These are phyloP conservation scores for Sugiyamaella marilandica DNA, from an alignment of 805 yeast species.

Conservation along the genomic window DNA sequence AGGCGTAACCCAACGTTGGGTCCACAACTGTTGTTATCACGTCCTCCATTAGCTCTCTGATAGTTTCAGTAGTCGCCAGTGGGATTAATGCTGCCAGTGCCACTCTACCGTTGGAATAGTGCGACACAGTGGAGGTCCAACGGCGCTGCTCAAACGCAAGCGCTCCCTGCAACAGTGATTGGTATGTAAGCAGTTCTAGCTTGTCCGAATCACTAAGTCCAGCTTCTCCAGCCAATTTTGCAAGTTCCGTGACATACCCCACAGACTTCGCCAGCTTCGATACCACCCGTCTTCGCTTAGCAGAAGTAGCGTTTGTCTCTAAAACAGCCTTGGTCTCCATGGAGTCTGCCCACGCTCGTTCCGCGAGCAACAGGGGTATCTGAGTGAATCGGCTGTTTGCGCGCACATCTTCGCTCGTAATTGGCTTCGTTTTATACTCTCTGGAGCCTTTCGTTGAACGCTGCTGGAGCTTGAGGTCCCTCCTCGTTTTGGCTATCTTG, in stretches of 20 bases:
- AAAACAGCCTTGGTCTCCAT: conserved; percentile 54
- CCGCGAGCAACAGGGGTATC: conserved; percentile 62
- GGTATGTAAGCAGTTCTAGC: conserved; percentile 25
- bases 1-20: conserved; percentile 56
- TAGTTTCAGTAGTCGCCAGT: conserved; percentile 17
- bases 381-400: conserved; percentile 50
- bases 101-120: conserved; percentile 58
- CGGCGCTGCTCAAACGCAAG: conserved; percentile 47
- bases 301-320: conserved; percentile 48
- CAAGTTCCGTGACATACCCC: conserved; percentile 40
- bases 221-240: conserved; percentile 12
- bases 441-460: conserved; percentile 62
- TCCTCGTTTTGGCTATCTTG: conserved; percentile 59
- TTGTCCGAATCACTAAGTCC: conserved; percentile 19
- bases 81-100: conserved; percentile 50
- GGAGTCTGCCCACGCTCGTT: conserved; percentile 69
- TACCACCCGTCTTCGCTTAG: conserved; percentile 47
- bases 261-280: conserved; percentile 67
- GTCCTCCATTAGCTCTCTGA: conserved; percentile 44
- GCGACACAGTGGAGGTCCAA: conserved; percentile 50
- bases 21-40: conserved; percentile 56
- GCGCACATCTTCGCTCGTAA: conserved; percentile 47
- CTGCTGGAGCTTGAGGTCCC: conserved; percentile 55
- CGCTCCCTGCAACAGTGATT: conserved; percentile 50
- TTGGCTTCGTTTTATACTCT: conserved; percentile 37